Percentiles rank a stretch among this genome's conserved stretches.
These are phyloP conservation scores for Wickerhamomyces kurtzmanii DNA, from an alignment of 805 yeast species.

Conservation along the genomic window DNA sequence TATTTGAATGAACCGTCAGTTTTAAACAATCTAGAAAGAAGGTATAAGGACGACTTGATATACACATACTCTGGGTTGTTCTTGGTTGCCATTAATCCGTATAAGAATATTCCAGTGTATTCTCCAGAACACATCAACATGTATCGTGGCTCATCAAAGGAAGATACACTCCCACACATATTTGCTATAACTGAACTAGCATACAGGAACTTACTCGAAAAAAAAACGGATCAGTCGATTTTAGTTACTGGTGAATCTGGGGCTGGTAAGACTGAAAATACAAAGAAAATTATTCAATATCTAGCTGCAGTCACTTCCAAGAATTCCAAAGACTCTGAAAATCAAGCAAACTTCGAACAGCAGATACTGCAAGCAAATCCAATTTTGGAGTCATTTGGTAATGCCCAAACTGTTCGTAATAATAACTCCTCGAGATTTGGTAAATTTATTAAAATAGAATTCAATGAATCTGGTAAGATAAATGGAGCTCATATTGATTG, in stretches of 20 bases:
- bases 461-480: slow-evolving; percentile 52
- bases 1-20: slow-evolving; percentile 93
- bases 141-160: slow-evolving; percentile 39
- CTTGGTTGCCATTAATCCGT: slow-evolving; percentile 92
- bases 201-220: slow-evolving; percentile 59
- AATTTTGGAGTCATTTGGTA: slow-evolving; percentile 91
- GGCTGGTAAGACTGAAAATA: slow-evolving; percentile 97
- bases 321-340: slow-evolving; percentile 8
- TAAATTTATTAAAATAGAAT: slow-evolving; percentile 83
- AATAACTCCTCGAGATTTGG: slow-evolving; percentile 96
- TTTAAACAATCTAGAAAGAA: slow-evolving; percentile 66
- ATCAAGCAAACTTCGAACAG: slow-evolving; percentile 48
- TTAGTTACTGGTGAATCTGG: slow-evolving; percentile 99
- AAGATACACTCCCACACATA: slow-evolving; percentile 70
- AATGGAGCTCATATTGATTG: slow-evolving; percentile 91
- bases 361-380: slow-evolving; percentile 93
- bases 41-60: slow-evolving; percentile 72
- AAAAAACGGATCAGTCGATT: slow-evolving; percentile 75
- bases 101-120: slow-evolving; percentile 65
- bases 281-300: slow-evolving; percentile 90
- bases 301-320: slow-evolving; percentile 63
- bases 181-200: slow-evolving; percentile 87
- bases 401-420: slow-evolving; percentile 90
- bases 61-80: slow-evolving; percentile 95
- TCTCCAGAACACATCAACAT: slow-evolving; percentile 42